Evolutionary conservation across 164 flowering plant species (phyloP), one percentile per base, ranked within the genome.

Genomic region (Brasenia schreberi): DNA sequence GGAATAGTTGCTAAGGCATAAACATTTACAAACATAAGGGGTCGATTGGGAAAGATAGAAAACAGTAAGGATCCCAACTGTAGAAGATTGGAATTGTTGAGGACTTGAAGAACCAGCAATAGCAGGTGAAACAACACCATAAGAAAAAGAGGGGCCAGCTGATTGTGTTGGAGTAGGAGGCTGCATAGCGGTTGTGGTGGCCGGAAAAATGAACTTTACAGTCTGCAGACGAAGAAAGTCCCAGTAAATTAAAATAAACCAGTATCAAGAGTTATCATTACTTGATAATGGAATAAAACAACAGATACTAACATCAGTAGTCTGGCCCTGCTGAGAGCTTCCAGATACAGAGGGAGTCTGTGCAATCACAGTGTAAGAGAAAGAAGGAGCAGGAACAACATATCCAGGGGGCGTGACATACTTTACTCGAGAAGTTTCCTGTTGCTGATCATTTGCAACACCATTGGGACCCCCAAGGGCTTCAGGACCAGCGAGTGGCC

Each of bases 111-210:
- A 67, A 53, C 70, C 73, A 66, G 62, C 65, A 60, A 68, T 74
- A 63, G 71, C 67, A 64, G 75, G 70, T 42, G 76, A 49, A 58
- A 59, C 68, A n/a, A 70, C 61, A 64, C 69, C 71, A 72, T 79
- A 77, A 11, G 82, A 73, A 63, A 75, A 77, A 66, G 74, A 77
- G 3, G 80, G 70, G 52, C 77, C 69, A 45, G 69, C 67, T 64
- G 74, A 59, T 56, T 63, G 73, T 5, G 73, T 71, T 68, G 77
- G 71, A 56, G 58, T 71, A 43, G 76, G 76, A 45, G 77, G 79
- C 49, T 77, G 78, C 59, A 65, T 59, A 19, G 67, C 65, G 39
- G 69, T 69, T 69, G 67, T 18, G 59, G 73, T 66, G 5, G 67
- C 69, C 14, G 71, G 67, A 44, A 43, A 63, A 65, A 56, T 67